phyloP scores from a whole-genome alignment of 352 stramenopile genomes.

The Blastocystis sp. region DNA sequence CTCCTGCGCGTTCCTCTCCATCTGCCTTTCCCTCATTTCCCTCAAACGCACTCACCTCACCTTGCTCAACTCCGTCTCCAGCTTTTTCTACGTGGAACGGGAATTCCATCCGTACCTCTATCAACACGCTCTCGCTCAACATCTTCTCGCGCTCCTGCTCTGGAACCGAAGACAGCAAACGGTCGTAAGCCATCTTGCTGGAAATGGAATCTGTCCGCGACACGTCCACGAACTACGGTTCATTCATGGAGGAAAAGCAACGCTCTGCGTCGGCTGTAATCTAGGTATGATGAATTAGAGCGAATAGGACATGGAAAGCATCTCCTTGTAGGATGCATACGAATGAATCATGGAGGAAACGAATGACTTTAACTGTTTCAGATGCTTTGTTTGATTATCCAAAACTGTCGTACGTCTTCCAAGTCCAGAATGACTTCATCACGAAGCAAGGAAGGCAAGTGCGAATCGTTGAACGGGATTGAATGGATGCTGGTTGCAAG shows the following conservation, averaged over 20 bases:
- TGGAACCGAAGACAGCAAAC: background rate
- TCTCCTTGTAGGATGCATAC: background rate
- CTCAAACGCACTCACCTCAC: background rate
- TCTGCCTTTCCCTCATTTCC: background rate
- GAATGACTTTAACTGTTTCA: background rate
- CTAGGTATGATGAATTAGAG: background rate
- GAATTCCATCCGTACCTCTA: background rate
- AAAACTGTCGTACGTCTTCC: background rate
- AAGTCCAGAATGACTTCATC: background rate
- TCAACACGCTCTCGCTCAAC: conserved; percentile 10
- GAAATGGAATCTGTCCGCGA: background rate
- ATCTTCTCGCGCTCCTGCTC: background rate
- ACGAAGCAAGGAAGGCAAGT: background rate
- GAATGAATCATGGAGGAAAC: background rate
- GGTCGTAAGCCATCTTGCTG: background rate
- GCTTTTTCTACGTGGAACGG: background rate
- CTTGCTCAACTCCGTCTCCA: background rate
- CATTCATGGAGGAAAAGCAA: background rate
- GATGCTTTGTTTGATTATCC: background rate
- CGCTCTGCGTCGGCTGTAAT: background rate
- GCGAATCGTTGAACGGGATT: background rate
- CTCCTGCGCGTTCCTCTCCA: conserved; percentile 18
- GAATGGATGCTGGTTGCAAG: background rate
- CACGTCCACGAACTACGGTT: background rate
- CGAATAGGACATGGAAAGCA: background rate